Evolutionary conservation across 1,139 yeast genomes (phyloP).

Genomic region (Geotrichum histeridarum): DNA sequence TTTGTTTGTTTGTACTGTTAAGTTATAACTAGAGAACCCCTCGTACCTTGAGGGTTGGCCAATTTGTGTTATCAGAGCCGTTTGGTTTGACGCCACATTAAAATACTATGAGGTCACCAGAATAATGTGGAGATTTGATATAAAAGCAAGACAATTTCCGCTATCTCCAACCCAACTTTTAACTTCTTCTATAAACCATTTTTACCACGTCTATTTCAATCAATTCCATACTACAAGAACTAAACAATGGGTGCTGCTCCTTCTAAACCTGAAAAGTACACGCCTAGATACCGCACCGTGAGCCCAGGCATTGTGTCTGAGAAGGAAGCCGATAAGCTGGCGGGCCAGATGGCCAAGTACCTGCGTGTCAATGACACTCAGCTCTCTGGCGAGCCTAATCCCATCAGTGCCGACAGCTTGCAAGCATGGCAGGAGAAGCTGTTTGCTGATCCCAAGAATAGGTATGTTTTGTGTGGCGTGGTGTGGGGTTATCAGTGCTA

Average conservation of each 20-base stretch:
- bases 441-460: constrained; percentile 49
- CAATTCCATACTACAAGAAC: background rate
- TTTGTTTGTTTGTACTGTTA: no score
- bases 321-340: constrained; percentile 18
- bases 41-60: background rate
- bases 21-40: no score
- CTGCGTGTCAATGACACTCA: constrained; percentile 20
- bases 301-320: constrained; percentile 7
- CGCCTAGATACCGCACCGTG: constrained; percentile 2
- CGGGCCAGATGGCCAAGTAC: constrained; percentile 24
- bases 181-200: background rate
- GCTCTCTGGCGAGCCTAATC: constrained; percentile 27
- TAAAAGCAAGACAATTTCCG: background rate
- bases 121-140: no score
- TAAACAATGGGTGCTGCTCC: constrained; percentile 7
- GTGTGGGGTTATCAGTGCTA: background rate
- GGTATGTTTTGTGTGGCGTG: constrained; percentile 5
- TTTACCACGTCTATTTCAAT: background rate
- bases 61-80: background rate
- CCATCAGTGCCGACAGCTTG: constrained; percentile 40
- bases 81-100: background rate
- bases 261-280: background rate
- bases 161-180: no score
- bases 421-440: constrained; percentile 51
- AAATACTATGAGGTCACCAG: background rate